Base-by-base conservation (phyloP, 345 rosid genomes). In the Sapria himalayana region DNA sequence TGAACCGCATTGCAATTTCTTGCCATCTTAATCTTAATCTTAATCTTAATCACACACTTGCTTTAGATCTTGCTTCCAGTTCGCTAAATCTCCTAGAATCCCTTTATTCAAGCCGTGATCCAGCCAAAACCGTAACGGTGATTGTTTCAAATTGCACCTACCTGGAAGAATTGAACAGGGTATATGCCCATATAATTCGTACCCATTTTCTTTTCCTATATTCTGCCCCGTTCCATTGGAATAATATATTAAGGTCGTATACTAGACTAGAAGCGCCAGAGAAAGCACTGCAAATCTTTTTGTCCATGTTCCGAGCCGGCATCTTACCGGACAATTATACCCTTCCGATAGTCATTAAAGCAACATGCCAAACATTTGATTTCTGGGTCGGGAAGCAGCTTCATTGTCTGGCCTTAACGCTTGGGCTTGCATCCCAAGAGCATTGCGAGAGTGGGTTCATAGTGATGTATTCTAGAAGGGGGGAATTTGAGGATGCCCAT, bases 361-460 rank as follows among this genome's bases (percentile, higher is more conserved):
- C 92, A 8, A 41, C 56, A 9, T 48, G 58, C 43, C 79, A 69
- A 1, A 18, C 40, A 36, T 72, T 64, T 12, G 62, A 56, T 19
- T 10, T 69, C 23, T 22, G 22, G 25, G 4, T 64, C 33, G 92
- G 86, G 6, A 52, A 48, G 51, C 85, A 78, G 65, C 18, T 85
- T 45, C 94, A 78, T 31, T 67, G 73, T 35, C 52, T 64, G 2
- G 75, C 92, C 3, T 16, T 62, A 14, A 73, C 38, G 63, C 14
- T 69, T 7, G 81, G 86, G 2, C 61, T 85, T 0, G 69, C 50
- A 12, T 40, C 50, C 18, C 62, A 81, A 19, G 74, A 75, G 68
- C 78, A 55, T 33, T 81, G 92, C 7, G 89, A 85, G 64, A 85
- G 79, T 46, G 94, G 89, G 39, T 67, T 85, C 10, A 66, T 85